Percentiles rank a stretch among this genome's conserved stretches.
Evolutionary conservation across 2,329 filamentous ascomycete species (phyloP).

Genomic region (Chaetothyriales sp.): DNA sequence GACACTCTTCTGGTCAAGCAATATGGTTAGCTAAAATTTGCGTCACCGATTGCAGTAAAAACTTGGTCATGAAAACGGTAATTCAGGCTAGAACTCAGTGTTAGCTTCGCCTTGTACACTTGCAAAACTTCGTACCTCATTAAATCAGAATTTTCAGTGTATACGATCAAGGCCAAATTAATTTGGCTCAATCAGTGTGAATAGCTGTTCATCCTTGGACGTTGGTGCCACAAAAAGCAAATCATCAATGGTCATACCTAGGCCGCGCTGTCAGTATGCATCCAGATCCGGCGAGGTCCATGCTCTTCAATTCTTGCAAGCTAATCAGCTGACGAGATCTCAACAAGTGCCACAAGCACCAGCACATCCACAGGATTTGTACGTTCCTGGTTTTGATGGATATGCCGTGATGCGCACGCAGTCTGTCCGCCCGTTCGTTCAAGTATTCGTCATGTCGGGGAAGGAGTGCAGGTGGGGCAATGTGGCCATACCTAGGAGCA

Average conservation of each 20-base stretch:
- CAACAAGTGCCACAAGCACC: conserved; percentile 47
- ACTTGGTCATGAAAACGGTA: conserved; percentile 8
- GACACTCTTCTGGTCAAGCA: neutral
- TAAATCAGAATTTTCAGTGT: conserved; percentile 60
- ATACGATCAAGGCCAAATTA: conserved; percentile 43
- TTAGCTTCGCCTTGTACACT: neutral
- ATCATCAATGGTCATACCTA: conserved; percentile 19
- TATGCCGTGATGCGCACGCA: conserved; percentile 38
- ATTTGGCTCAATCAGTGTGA: conserved; percentile 55
- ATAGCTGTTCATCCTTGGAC: conserved; percentile 52
- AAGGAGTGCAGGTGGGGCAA: conserved; percentile 10
- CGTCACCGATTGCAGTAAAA: neutral
- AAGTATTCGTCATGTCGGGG: conserved; percentile 45
- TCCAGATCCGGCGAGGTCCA: conserved; percentile 12
- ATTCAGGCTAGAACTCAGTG: conserved; percentile 22
- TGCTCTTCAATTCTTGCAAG: conserved; percentile 5
- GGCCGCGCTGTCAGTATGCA: conserved; percentile 13
- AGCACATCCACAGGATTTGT: conserved; percentile 50
- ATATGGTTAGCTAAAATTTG: neutral
- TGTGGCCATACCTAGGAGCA: conserved; percentile 13
- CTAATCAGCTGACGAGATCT: conserved; percentile 53
- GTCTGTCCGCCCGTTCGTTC: conserved; percentile 60
- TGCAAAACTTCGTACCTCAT: conserved; percentile 39
- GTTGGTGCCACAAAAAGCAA: conserved; percentile 23
- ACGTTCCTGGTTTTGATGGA: conserved; percentile 43